These are phyloP conservation scores for Phalaenopsis equestris DNA, from an alignment of 106 monocot species.

Conservation along the genomic window DNA sequence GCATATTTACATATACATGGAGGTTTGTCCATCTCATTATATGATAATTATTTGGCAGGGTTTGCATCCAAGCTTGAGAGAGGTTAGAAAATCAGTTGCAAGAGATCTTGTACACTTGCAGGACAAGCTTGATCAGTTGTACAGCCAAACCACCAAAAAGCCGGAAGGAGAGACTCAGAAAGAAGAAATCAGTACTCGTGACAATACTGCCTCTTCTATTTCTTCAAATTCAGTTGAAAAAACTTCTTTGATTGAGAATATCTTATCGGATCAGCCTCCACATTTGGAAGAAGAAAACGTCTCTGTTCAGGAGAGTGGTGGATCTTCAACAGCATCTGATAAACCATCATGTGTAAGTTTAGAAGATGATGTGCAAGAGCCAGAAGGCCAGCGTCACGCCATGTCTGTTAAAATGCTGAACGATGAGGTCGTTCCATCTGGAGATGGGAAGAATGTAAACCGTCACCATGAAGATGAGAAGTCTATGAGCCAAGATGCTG, in stretches of 20 bases:
- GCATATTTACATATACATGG: too few species aligned
- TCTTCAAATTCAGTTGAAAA: neutral
- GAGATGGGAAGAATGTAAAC: neutral
- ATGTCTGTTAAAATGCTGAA: too few species aligned
- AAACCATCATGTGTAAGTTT: neutral
- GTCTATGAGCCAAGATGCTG: neutral
- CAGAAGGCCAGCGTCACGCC: too few species aligned
- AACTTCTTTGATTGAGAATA: neutral
- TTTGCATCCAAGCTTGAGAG: constrained; percentile 43
- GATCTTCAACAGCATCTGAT: neutral
- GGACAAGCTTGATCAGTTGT: constrained; percentile 48
- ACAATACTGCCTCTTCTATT: neutral
- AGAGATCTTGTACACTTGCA: constrained; percentile 40
- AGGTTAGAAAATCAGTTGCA: constrained; percentile 40
- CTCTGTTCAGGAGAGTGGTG: neutral
- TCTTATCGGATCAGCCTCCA: too few species aligned
- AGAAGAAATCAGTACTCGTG: neutral
- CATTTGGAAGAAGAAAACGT: too few species aligned
- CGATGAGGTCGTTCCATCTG: neutral
- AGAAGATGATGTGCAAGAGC: neutral
- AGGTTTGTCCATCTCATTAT: neutral
- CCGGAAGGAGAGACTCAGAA: neutral
- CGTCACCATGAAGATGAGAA: neutral
- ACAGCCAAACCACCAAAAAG: neutral
- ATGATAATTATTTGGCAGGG: constrained; percentile 28